Evolutionary conservation across 2,329 filamentous ascomycete genomes (phyloP).

Genomic region (Aspergillus niger): DNA sequence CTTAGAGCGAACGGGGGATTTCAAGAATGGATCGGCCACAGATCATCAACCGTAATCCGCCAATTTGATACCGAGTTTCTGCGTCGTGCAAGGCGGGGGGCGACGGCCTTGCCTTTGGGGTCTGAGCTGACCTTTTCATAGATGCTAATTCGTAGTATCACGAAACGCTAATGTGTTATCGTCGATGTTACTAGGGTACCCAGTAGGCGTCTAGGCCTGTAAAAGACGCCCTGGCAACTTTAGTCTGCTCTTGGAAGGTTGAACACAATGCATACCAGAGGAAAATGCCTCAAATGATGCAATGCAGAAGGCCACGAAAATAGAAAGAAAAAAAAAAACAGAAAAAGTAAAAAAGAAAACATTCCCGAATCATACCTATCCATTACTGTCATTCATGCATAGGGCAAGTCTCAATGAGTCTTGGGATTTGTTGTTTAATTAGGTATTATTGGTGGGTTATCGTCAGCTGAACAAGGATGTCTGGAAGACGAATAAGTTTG

Average conservation of each 20-base stretch:
- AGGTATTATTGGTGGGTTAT: not conserved
- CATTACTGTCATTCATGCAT: slow-evolving; percentile 1
- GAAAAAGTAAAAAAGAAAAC: slow-evolving; percentile 1
- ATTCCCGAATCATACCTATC: slow-evolving; percentile 3
- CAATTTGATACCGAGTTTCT: slow-evolving; percentile 1
- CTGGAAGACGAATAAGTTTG: not conserved
- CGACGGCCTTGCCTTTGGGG: not conserved
- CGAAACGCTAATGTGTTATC: not conserved
- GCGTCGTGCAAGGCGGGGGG: not conserved
- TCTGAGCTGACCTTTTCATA: not conserved
- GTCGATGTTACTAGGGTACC: not conserved
- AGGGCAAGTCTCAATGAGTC: not conserved
- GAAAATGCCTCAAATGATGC: slow-evolving; percentile 12
- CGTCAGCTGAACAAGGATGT: not conserved
- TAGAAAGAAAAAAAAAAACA: not conserved
- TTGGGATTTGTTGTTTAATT: not conserved
- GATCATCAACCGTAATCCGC: not conserved
- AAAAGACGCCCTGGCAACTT: not conserved
- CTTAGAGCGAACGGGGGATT: not conserved
- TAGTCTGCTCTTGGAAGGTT: not conserved
- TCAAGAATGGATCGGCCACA: slow-evolving; percentile 11
- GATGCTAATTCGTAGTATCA: not conserved
- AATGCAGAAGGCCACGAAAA: not conserved
- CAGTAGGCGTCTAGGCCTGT: not conserved
- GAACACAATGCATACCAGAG: slow-evolving; percentile 11